phyloP scores from a whole-genome alignment of 768 basidiomycete species.

The Leccinum subtestaceum region DNA sequence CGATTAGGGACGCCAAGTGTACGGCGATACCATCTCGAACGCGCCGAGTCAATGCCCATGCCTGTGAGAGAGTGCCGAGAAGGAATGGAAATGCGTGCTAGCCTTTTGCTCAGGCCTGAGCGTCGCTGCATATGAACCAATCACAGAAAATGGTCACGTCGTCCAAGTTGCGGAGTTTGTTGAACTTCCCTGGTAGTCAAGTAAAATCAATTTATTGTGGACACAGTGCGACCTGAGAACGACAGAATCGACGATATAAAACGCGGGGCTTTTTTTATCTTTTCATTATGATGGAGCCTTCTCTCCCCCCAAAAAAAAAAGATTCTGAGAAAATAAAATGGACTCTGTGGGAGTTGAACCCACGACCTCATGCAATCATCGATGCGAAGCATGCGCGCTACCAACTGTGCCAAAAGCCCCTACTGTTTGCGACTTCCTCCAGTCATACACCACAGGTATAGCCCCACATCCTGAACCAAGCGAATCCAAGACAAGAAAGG shows the following conservation, averaged over 20 bases:
- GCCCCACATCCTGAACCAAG: neutral
- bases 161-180: slow-evolving; percentile 2
- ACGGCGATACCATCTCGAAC: slow-evolving; percentile 54
- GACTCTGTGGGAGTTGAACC: slow-evolving; percentile 50
- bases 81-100: slow-evolving; percentile 56
- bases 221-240: neutral
- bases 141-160: slow-evolving; percentile 1
- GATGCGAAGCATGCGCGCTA: slow-evolving; percentile 61
- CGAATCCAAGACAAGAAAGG: neutral
- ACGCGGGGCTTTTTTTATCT: neutral
- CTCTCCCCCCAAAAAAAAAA: neutral
- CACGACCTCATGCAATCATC: slow-evolving; percentile 51
- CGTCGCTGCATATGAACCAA: slow-evolving; percentile 62
- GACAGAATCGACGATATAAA: neutral
- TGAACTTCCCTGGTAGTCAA: too few relatives aligned
- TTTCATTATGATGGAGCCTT: neutral
- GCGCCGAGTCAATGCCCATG: slow-evolving; percentile 47
- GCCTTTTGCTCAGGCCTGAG: slow-evolving; percentile 41
- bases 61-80: slow-evolving; percentile 38
- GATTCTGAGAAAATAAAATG: neutral
- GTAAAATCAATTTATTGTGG: neutral
- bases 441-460: neutral
- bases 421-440: too few relatives aligned
- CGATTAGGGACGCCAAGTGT: slow-evolving; percentile 63
- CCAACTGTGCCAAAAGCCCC: slow-evolving; percentile 58